Conservation (phyloP, 164 flowering plant species). For the Piper betle region DNA sequence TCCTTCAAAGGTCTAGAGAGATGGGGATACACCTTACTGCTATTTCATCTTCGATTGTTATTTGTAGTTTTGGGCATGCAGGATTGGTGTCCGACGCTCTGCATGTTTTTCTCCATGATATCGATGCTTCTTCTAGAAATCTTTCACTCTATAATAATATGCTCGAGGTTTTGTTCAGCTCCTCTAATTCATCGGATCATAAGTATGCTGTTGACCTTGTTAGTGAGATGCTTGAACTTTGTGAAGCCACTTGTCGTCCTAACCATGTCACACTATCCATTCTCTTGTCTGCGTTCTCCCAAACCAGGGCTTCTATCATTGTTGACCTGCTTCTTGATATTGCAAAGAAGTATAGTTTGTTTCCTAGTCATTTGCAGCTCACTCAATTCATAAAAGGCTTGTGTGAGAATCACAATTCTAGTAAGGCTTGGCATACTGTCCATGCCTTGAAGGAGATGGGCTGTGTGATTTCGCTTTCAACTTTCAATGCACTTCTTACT, state of each 20-base stretch:
- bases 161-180: constrained; percentile 19
- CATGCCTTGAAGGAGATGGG: constrained; percentile 29
- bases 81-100: constrained; percentile 29
- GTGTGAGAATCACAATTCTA: constrained; percentile 23
- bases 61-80: constrained; percentile 21
- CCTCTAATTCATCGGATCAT: background rate
- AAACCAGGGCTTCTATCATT: constrained; percentile 6
- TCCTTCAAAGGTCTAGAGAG: constrained; percentile 23
- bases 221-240: constrained; percentile 43
- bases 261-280: constrained; percentile 30
- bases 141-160: constrained; percentile 31
- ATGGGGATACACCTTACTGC: constrained; percentile 22
- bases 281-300: constrained; percentile 26
- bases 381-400: constrained; percentile 35
- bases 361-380: constrained; percentile 23
- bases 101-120: constrained; percentile 20
- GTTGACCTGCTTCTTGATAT: constrained; percentile 25
- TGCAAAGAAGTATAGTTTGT: constrained; percentile 21
- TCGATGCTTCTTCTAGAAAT: constrained; percentile 19
- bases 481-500: constrained; percentile 58
- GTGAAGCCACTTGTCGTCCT: constrained; percentile 17
- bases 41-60: constrained; percentile 27
- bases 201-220: constrained; percentile 35
- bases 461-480: constrained; percentile 21
- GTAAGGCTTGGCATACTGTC: constrained; percentile 46